Percentiles rank a stretch among this genome's conserved stretches.
These are phyloP conservation scores for Coffea eugenioides DNA, from an alignment of 257 asterid genomes.

Conservation along the genomic window DNA sequence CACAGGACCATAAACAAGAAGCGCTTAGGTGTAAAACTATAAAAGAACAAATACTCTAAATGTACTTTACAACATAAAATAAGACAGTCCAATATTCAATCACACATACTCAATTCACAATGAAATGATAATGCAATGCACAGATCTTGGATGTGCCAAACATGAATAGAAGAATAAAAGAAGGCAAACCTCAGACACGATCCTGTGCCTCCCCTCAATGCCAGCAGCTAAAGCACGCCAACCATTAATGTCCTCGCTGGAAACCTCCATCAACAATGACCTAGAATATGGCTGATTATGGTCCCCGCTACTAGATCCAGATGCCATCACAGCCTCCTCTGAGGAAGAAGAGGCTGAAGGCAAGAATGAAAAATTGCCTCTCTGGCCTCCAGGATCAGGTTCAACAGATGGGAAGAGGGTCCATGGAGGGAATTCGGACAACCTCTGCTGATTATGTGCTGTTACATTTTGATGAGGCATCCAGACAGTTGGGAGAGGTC, in stretches of 20 bases:
- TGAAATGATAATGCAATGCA: background rate
- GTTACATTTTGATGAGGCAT: conserved; percentile 49
- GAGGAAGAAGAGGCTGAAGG: conserved; percentile 51
- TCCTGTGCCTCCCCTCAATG: conserved; percentile 67
- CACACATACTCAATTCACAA: background rate
- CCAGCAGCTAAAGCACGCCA: conserved; percentile 65
- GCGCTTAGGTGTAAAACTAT: background rate
- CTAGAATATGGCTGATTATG: conserved; percentile 31
- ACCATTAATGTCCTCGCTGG: conserved; percentile 45
- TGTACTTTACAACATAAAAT: background rate
- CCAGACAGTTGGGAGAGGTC: conserved; percentile 44
- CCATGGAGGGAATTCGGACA: conserved; percentile 52
- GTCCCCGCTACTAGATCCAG: conserved; percentile 20
- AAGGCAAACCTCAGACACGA: conserved; percentile 41
- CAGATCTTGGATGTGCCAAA: conserved; percentile 4
- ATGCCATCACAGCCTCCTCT: conserved; percentile 42
- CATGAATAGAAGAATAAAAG: conserved; percentile 6
- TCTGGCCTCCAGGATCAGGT: conserved; percentile 49
- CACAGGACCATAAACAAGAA: background rate
- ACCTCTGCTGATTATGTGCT: conserved; percentile 42
- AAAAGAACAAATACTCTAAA: background rate
- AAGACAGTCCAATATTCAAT: background rate
- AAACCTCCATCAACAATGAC: conserved; percentile 41
- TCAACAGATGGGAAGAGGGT: conserved; percentile 42
- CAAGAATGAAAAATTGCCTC: conserved; percentile 47